A percentile compares a stretch with the other conserved stretches of the same genome.
phyloP scores from a whole-genome alignment of 805 yeast species.

The Spencermartinsiella europaea region DNA sequence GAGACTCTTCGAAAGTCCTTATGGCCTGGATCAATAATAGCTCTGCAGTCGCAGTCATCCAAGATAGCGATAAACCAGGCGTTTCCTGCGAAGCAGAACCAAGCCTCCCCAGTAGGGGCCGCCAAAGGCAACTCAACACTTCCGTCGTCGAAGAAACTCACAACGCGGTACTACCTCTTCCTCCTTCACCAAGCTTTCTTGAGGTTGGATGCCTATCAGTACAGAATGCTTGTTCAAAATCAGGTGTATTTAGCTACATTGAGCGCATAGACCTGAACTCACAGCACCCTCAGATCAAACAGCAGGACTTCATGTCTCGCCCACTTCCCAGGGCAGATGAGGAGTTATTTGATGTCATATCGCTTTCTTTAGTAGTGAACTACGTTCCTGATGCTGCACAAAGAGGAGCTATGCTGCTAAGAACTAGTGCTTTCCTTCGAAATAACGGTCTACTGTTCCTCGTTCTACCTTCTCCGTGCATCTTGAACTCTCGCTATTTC shows the following conservation, averaged over 20 bases:
- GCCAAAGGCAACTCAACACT: neutral
- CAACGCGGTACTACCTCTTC: slow-evolving; percentile 32
- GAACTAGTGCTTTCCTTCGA: slow-evolving; percentile 54
- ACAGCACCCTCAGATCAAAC: slow-evolving; percentile 61
- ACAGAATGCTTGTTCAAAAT: slow-evolving; percentile 59
- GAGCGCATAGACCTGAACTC: slow-evolving; percentile 75
- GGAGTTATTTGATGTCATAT: slow-evolving; percentile 53
- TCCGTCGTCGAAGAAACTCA: neutral
- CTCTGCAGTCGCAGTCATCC: slow-evolving; percentile 12
- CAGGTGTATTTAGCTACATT: slow-evolving; percentile 47
- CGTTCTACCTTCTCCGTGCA: slow-evolving; percentile 86
- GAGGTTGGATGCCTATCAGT: slow-evolving; percentile 83
- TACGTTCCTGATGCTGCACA: slow-evolving; percentile 69
- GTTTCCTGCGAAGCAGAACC: no score
- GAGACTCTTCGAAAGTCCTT: slow-evolving; percentile 81
- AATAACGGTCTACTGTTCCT: slow-evolving; percentile 47
- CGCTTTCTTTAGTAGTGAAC: slow-evolving; percentile 83
- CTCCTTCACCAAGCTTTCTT: slow-evolving; percentile 27
- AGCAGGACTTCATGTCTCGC: slow-evolving; percentile 82
- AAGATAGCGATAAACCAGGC: slow-evolving; percentile 1
- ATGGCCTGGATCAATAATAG: slow-evolving; percentile 61
- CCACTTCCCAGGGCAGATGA: slow-evolving; percentile 46
- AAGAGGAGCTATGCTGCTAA: slow-evolving; percentile 72
- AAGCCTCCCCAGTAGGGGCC: no score
- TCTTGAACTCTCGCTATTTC: slow-evolving; percentile 76